phyloP scores from a whole-genome alignment of 805 yeast genomes.

The Ogataea corticis region DNA sequence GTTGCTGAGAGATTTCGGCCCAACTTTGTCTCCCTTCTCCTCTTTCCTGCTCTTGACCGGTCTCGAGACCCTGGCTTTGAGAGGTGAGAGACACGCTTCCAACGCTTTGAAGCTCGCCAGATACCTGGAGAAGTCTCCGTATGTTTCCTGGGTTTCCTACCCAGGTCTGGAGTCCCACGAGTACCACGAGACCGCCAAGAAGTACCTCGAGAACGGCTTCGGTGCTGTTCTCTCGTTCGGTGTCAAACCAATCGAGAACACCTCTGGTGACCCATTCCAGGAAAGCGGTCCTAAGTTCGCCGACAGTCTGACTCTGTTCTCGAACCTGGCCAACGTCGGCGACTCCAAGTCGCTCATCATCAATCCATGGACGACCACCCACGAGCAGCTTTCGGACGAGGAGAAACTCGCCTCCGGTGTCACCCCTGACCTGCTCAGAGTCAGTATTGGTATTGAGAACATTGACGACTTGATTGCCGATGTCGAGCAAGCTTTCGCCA shows the following conservation, averaged over 20 bases:
- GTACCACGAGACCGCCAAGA: conserved; percentile 79
- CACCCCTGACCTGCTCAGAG: conserved; percentile 82
- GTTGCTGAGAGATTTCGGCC: conserved; percentile 89
- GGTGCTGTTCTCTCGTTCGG: conserved; percentile 92
- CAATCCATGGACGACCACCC: conserved; percentile 95
- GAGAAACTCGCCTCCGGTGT: conserved; percentile 87
- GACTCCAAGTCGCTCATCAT: conserved; percentile 94
- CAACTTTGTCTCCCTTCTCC: conserved; percentile 84
- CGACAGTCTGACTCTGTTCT: conserved; percentile 79
- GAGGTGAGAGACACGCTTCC: conserved; percentile 88
- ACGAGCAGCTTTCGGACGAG: conserved; percentile 81
- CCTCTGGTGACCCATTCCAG: conserved; percentile 58
- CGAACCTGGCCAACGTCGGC: conserved; percentile 95
- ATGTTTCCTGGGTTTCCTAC: conserved; percentile 89
- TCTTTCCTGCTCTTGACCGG: conserved; percentile 88
- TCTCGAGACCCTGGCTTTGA: conserved; percentile 86
- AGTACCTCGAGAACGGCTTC: conserved; percentile 74
- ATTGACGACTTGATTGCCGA: conserved; percentile 90
- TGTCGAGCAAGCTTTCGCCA: conserved; percentile 80
- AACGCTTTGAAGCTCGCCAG: conserved; percentile 82
- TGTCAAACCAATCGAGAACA: conserved; percentile 61
- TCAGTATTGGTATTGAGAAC: conserved; percentile 87
- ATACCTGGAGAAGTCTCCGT: conserved; percentile 62
- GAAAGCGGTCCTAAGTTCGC: conserved; percentile 83
- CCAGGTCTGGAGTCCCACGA: conserved; percentile 83